Conservation (phyloP, 1,284 basidiomycete genomes). For the Apiotrichum akiyoshidainum region DNA sequence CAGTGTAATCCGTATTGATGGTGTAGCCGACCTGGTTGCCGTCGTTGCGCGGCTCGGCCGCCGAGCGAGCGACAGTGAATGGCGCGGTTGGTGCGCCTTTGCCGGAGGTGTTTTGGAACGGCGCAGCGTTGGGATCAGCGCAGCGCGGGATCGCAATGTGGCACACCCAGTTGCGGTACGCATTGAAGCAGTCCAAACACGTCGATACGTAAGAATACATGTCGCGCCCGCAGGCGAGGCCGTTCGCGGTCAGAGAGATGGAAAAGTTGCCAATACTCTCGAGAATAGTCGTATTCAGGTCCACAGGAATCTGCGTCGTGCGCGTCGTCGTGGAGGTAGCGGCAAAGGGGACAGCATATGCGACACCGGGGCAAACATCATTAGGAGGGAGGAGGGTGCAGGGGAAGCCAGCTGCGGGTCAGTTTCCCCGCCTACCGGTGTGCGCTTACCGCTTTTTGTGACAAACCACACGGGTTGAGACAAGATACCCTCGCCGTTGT, state of each 20-base stretch:
- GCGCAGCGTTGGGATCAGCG: slow-evolving; percentile 45
- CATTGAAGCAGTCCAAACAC: slow-evolving; percentile 69
- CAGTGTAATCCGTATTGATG: slow-evolving; percentile 53
- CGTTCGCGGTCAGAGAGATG: slow-evolving; percentile 59
- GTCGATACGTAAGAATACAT: slow-evolving; percentile 71
- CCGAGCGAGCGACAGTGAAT: slow-evolving; percentile 51
- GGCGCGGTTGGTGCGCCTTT: slow-evolving; percentile 32
- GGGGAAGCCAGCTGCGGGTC: slow-evolving; percentile 59
- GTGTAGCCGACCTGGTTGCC: slow-evolving; percentile 29
- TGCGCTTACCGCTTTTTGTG: slow-evolving; percentile 45
- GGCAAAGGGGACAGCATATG: slow-evolving; percentile 65
- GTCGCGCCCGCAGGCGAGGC: slow-evolving; percentile 69
- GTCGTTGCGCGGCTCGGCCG: slow-evolving; percentile 48
- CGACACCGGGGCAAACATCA: slow-evolving; percentile 67
- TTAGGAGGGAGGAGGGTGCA: slow-evolving; percentile 70
- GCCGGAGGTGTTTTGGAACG: slow-evolving; percentile 28
- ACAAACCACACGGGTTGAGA: slow-evolving; percentile 41
- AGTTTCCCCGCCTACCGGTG: not conserved
- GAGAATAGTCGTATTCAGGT: slow-evolving; percentile 51
- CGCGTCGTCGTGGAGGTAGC: slow-evolving; percentile 21
- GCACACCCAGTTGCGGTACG: slow-evolving; percentile 78
- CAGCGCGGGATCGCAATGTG: slow-evolving; percentile 69
- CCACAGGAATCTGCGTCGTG: slow-evolving; percentile 4
- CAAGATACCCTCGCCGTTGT: slow-evolving; percentile 21
- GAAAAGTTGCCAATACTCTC: slow-evolving; percentile 62